Evolutionary conservation across 352 stramenopile genomes (phyloP), one percentile per base, ranked within the genome.

Genomic region (Globisporangium recalcitrans): DNA sequence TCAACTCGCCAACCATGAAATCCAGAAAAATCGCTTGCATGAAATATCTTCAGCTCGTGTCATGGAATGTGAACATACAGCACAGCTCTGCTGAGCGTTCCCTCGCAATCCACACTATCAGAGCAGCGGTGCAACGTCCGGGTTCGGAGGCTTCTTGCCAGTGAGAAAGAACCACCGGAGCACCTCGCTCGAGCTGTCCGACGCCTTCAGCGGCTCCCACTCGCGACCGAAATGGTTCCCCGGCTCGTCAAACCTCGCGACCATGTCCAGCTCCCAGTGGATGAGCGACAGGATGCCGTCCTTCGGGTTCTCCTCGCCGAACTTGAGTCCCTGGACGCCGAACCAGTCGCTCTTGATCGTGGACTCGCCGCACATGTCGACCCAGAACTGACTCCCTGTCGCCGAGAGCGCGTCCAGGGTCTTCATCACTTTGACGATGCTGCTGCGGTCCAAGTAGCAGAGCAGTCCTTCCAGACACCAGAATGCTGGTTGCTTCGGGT

Each of bases 401-500:
- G 52, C 60, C 8, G 64, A 70, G 29, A 60, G 49, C 31, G 60
- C 29, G 52, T 70, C 49, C n/a, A 70, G 34, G 3, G 49, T 69
- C 51, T 70, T 49, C 3, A 70, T 22, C 40, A 70, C 3, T n/a
- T 69, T 67, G 59, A 68, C 46, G 11, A 69, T 58, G 26, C 60
- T 64, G 7, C 40, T 48, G n/a, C 56, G 32, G 8, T 67, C 62
- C n/a, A 70, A 27, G 26, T 64, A 70, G 48, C 57, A 68, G 24
- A 70, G 61, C 26, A 70, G 27, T 1, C 64, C 64, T 34, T 70
- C 64, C 24, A 70, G 42, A 31, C 52, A 57, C 64, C 64, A 70
- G 9, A 70, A 70, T 19, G 64, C 64, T 9, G 64, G 60, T 8
- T 60, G 4, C 1, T 49, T 57, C 19, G 48, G 38, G 16, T 70